Conservation (phyloP, 2,329 filamentous ascomycete species). For the Teratosphaeria epicoccoides region DNA sequence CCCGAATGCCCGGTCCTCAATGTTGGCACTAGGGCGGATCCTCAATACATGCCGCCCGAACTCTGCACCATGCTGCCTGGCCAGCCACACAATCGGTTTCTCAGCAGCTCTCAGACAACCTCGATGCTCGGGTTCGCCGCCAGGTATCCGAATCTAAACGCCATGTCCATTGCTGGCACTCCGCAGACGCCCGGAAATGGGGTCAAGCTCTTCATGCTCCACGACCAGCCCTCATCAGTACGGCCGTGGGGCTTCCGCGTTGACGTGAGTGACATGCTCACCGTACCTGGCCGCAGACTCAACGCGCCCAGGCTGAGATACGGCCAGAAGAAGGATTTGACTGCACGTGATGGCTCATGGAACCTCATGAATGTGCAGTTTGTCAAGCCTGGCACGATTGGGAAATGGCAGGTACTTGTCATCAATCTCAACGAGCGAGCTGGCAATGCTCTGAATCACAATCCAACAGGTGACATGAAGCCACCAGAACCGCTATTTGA, state of each 20-base stretch:
- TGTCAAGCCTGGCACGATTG: constrained; percentile 39
- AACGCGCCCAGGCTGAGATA: constrained; percentile 53
- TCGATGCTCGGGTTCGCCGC: constrained; percentile 65
- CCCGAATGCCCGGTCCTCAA: constrained; percentile 51
- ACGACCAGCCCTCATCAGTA: constrained; percentile 10
- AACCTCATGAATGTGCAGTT: constrained; percentile 41
- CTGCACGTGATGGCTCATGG: constrained; percentile 20
- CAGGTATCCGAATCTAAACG: constrained; percentile 55
- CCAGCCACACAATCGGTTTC: constrained; percentile 51
- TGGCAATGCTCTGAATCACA: constrained; percentile 8
- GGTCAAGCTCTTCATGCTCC: constrained; percentile 47
- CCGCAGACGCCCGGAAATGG: constrained; percentile 35
- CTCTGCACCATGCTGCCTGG: constrained; percentile 53
- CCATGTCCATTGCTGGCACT: constrained; percentile 46
- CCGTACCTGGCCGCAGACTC: constrained; percentile 62
- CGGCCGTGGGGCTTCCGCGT: constrained; percentile 54
- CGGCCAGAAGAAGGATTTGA: constrained; percentile 8
- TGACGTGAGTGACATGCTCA: constrained; percentile 48
- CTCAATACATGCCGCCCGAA: constrained; percentile 58
- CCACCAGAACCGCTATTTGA: constrained; percentile 9
- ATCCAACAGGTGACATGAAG: neutral
- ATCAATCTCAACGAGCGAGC: constrained; percentile 11
- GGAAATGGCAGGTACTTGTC: constrained; percentile 34
- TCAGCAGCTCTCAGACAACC: constrained; percentile 51
- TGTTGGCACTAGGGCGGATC: constrained; percentile 46